A percentile compares a stretch with the other conserved stretches of the same genome.
Conservation (phyloP, 1,284 basidiomycete species). For the Ustilago hordei region DNA sequence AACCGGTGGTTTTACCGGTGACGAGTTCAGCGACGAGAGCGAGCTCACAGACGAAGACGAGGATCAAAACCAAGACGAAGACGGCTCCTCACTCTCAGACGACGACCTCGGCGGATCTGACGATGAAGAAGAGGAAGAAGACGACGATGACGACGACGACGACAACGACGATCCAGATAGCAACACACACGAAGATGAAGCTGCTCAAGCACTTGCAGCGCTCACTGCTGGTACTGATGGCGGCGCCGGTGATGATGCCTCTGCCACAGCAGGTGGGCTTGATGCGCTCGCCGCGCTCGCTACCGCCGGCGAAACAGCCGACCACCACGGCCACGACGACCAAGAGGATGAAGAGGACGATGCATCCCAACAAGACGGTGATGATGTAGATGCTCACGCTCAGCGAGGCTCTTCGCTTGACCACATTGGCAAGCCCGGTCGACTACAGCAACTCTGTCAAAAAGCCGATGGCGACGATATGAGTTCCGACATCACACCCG, state of each 20-base stretch:
- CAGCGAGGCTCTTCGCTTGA: conserved; percentile 4
- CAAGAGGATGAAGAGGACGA: conserved; percentile 47
- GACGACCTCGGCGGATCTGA: conserved; percentile 50
- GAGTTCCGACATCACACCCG: conserved; percentile 54
- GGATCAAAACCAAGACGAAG: conserved; percentile 49
- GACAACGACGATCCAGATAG: conserved; percentile 26
- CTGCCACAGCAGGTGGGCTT: conserved; percentile 48
- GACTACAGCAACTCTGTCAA: conserved; percentile 37
- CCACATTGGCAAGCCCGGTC: conserved; percentile 25
- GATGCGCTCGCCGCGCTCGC: conserved; percentile 62
- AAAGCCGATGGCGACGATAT: conserved; percentile 38
- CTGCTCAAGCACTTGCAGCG: conserved; percentile 56
- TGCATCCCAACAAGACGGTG: conserved; percentile 30
- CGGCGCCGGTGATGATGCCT: conserved; percentile 16
- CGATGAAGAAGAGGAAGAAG: conserved; percentile 49
- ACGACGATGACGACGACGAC: conserved; percentile 36
- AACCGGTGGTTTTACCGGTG: conserved; percentile 48
- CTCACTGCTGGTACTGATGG: conserved; percentile 45
- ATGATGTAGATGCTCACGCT: conserved; percentile 16
- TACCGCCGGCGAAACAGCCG: conserved; percentile 35
- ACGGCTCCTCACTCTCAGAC: conserved; percentile 43
- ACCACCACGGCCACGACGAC: conserved; percentile 20
- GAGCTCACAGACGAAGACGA: conserved; percentile 59
- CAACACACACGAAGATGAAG: conserved; percentile 57
- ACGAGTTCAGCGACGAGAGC: conserved; percentile 62